Conservation (phyloP, 768 basidiomycete species). For the Leccinum obscurum region DNA sequence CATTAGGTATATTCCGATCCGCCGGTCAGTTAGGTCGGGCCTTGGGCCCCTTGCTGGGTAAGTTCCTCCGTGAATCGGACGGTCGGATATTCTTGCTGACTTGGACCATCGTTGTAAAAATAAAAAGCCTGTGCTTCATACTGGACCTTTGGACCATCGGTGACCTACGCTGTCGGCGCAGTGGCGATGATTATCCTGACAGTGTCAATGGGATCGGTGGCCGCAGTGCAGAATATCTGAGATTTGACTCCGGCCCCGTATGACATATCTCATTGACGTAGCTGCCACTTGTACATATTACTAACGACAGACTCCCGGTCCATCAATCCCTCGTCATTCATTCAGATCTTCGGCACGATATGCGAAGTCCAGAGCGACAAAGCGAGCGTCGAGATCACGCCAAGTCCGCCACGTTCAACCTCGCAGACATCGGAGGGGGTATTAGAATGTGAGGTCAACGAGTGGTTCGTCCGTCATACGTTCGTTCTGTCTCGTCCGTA, state of each 20-base stretch:
- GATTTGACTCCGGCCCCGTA: neutral
- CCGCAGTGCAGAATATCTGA: constrained; percentile 14
- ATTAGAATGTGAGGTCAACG: too few relatives aligned
- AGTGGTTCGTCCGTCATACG: too few relatives aligned
- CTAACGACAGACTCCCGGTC: too few relatives aligned
- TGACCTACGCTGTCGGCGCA: constrained; percentile 69
- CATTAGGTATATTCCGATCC: constrained; percentile 83
- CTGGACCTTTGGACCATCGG: constrained; percentile 83
- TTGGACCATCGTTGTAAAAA: constrained; percentile 37
- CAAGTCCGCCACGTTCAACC: too few relatives aligned
- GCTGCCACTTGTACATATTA: neutral
- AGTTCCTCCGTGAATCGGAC: constrained; percentile 24
- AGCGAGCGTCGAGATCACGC: too few relatives aligned
- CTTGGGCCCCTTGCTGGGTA: constrained; percentile 87
- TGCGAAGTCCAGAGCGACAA: too few relatives aligned
- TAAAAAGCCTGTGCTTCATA: constrained; percentile 80
- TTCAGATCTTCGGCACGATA: too few relatives aligned
- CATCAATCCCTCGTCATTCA: too few relatives aligned
- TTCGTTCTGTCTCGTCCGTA: too few relatives aligned
- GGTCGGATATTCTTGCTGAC: constrained; percentile 8
- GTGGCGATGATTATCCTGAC: constrained; percentile 64
- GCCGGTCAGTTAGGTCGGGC: constrained; percentile 95
- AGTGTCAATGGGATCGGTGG: constrained; percentile 53
- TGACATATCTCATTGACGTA: neutral
- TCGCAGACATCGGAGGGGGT: too few relatives aligned